These are phyloP conservation scores for Emmonsiellopsis sp. DNA, from an alignment of 2,329 filamentous ascomycete species.

Conservation along the genomic window DNA sequence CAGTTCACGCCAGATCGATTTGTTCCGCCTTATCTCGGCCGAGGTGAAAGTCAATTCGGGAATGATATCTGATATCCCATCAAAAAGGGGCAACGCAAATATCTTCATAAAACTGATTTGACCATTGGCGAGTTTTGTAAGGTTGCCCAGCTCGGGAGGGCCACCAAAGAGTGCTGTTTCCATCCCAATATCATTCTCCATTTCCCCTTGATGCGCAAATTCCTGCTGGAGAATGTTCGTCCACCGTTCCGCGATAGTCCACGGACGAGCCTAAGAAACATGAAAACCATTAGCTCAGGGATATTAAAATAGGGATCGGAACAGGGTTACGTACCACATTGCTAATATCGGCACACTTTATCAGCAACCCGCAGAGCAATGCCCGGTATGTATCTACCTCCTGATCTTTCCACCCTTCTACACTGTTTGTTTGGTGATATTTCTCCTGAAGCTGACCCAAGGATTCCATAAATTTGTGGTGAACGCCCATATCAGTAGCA, in stretches of 20 bases:
- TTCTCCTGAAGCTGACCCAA: slow-evolving; percentile 72
- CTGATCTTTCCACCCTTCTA: slow-evolving; percentile 68
- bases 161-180: slow-evolving; percentile 73
- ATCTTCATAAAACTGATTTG: slow-evolving; percentile 96
- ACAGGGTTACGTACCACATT: slow-evolving; percentile 65
- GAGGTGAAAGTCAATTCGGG: slow-evolving; percentile 78
- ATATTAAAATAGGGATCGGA: slow-evolving; percentile 1
- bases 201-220: slow-evolving; percentile 82
- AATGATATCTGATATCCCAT: slow-evolving; percentile 75
- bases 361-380: slow-evolving; percentile 78
- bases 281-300: slow-evolving; percentile 16
- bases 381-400: slow-evolving; percentile 67
- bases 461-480: slow-evolving; percentile 93
- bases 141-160: slow-evolving; percentile 71
- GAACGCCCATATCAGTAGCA: slow-evolving; percentile 92
- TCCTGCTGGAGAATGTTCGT: slow-evolving; percentile 91
- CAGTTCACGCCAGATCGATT: slow-evolving; percentile 51
- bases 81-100: slow-evolving; percentile 86
- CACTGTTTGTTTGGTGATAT: slow-evolving; percentile 54
- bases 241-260: slow-evolving; percentile 76
- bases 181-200: slow-evolving; percentile 83
- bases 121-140: slow-evolving; percentile 70
- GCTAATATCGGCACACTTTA: slow-evolving; percentile 98
- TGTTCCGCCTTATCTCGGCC: slow-evolving; percentile 70
- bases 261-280: slow-evolving; percentile 61